phyloP scores from a whole-genome alignment of 208 protist species.

The Wallacemonas sp. region DNA sequence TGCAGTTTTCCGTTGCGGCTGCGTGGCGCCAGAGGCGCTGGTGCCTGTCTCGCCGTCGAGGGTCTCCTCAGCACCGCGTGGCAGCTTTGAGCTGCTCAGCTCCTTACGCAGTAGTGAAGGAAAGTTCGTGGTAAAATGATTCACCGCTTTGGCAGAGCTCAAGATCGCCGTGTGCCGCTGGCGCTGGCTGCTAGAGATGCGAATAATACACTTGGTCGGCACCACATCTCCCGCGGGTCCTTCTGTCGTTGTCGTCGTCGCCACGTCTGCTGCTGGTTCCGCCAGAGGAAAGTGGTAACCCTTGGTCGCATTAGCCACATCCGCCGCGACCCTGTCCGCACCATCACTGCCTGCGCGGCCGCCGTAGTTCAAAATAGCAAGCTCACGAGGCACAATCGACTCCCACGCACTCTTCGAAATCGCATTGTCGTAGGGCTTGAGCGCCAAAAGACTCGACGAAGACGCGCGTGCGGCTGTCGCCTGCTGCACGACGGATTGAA shows the following conservation, averaged over 20 bases:
- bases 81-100: slow-evolving; percentile 47
- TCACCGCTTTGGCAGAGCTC: slow-evolving; percentile 57
- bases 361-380: slow-evolving; percentile 5
- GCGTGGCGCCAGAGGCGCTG: no score
- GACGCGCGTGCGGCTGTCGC: not conserved
- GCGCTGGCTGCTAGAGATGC: slow-evolving; percentile 63
- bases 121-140: slow-evolving; percentile 80
- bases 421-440: no score
- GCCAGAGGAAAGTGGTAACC: slow-evolving; percentile 36
- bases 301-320: slow-evolving; percentile 10
- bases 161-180: slow-evolving; percentile 63
- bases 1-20: no score
- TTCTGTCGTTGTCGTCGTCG: not conserved
- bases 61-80: slow-evolving; percentile 29
- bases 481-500: slow-evolving; percentile 39
- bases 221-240: slow-evolving; percentile 22
- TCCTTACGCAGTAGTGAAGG: slow-evolving; percentile 71
- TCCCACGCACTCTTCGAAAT: no score
- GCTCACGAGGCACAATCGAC: slow-evolving; percentile 6
- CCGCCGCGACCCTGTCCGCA: slow-evolving; percentile 1
- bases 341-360: not conserved
- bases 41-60: slow-evolving; percentile 1
- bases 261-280: slow-evolving; percentile 23
- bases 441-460: no score
- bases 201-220: slow-evolving; percentile 73